Evolutionary conservation across 2,329 filamentous ascomycete species (phyloP).

Genomic region (Ophiostoma sp.): DNA sequence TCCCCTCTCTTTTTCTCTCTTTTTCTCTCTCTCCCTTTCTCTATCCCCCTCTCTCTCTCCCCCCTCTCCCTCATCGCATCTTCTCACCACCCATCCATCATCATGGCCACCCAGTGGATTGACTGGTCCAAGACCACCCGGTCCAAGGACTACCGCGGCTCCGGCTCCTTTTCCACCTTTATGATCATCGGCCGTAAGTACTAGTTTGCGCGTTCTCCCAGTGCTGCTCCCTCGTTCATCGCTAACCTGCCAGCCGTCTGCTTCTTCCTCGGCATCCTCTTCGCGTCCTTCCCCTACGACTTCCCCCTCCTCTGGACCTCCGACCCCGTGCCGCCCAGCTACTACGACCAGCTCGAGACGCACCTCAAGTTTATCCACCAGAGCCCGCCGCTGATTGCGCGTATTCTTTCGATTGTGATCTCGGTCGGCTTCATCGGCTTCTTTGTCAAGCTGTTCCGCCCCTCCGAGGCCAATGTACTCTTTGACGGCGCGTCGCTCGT

Average conservation of each 20-base stretch:
- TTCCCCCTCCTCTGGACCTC: constrained; percentile 80
- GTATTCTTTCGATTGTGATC: constrained; percentile 91
- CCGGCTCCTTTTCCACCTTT: constrained; percentile 84
- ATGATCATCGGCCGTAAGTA: constrained; percentile 89
- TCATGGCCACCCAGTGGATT: constrained; percentile 35
- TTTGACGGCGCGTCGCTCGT: constrained; percentile 82
- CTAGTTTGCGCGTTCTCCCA: background rate
- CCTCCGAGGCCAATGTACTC: constrained; percentile 88
- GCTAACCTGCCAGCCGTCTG: constrained; percentile 59
- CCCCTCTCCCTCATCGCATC: background rate
- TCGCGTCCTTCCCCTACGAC: constrained; percentile 94
- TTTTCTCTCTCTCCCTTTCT: background rate
- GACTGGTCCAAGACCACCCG: constrained; percentile 54
- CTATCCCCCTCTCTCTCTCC: background rate
- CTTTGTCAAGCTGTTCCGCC: constrained; percentile 89
- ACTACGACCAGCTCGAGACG: constrained; percentile 79
- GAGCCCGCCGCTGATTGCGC: constrained; percentile 83
- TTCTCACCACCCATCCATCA: background rate
- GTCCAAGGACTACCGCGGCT: constrained; percentile 53
- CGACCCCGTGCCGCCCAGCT: constrained; percentile 56
- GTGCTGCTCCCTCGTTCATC: constrained; percentile 7
- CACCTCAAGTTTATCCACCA: constrained; percentile 90
- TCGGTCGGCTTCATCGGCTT: constrained; percentile 82
- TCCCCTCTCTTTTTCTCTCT: too few relatives aligned
- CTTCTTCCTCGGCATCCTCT: constrained; percentile 98